Evolutionary conservation across 2,329 filamentous ascomycete genomes (phyloP).

Genomic region (Fusarium sp.): DNA sequence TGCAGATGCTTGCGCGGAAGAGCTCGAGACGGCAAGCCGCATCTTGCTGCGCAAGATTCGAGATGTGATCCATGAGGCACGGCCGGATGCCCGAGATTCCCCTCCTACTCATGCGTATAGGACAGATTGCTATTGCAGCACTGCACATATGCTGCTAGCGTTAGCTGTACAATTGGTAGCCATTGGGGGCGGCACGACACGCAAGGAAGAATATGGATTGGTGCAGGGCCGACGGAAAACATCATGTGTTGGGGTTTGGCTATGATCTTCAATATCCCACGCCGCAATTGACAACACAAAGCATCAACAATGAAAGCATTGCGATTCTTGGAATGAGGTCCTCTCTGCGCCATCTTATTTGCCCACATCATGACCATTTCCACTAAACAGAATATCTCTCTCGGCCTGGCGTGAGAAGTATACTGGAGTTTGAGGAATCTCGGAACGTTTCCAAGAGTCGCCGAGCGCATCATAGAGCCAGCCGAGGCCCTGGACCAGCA

Average conservation of each 20-base stretch:
- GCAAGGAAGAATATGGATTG: too few species aligned
- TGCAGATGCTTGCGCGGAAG: slow-evolving; percentile 43
- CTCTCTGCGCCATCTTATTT: slow-evolving; percentile 27
- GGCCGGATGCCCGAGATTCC: slow-evolving; percentile 8
- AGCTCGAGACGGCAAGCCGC: slow-evolving; percentile 29
- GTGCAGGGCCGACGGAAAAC: background rate
- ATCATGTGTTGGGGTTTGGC: slow-evolving; percentile 14
- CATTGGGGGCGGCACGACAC: too few species aligned
- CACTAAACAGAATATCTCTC: slow-evolving; percentile 16
- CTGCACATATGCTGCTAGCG: background rate
- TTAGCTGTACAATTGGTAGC: too few species aligned
- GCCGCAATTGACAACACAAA: slow-evolving; percentile 4
- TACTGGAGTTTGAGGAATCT: slow-evolving; percentile 23
- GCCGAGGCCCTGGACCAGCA: slow-evolving; percentile 15
- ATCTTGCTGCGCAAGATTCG: slow-evolving; percentile 33
- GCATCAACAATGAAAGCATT: slow-evolving; percentile 22
- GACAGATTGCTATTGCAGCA: slow-evolving; percentile 6
- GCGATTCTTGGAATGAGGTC: slow-evolving; percentile 19
- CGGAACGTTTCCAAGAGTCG: slow-evolving; percentile 30
- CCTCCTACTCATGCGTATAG: slow-evolving; percentile 14
- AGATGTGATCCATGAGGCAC: slow-evolving; percentile 32
- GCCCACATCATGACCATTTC: slow-evolving; percentile 17
- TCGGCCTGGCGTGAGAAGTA: slow-evolving; percentile 39
- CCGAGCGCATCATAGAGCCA: slow-evolving; percentile 32
- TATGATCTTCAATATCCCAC: slow-evolving; percentile 24